These are phyloP conservation scores for Plectosphaerella cucumerina DNA, from an alignment of 2,329 filamentous ascomycete species.

Conservation along the genomic window DNA sequence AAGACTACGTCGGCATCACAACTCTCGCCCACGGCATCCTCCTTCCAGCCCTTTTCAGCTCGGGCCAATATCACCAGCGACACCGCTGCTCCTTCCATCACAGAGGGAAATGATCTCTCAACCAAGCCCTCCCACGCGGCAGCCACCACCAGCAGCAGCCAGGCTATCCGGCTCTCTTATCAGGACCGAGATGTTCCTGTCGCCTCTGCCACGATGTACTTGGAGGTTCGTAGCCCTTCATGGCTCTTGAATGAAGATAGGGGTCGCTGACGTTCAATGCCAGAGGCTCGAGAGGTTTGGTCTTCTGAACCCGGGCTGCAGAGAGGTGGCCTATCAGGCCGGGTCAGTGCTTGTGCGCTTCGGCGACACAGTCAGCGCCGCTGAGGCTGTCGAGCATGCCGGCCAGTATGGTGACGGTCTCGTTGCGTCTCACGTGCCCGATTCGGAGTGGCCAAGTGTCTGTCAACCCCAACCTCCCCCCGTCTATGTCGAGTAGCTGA, in stretches of 20 bases:
- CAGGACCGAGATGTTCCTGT: conserved; percentile 12
- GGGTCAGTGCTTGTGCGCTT: conserved; percentile 52
- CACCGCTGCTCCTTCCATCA: too few species aligned
- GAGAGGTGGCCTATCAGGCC: conserved; percentile 23
- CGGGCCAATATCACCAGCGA: too few species aligned
- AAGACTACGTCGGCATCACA: conserved; percentile 26
- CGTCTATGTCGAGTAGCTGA: too few species aligned
- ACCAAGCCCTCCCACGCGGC: too few species aligned
- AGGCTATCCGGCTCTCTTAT: conserved; percentile 6
- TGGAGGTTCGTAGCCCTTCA: conserved; percentile 37
- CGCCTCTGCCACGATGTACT: conserved; percentile 36
- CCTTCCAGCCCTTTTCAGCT: conserved; percentile 47
- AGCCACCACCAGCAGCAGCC: neutral
- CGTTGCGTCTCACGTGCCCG: conserved; percentile 39
- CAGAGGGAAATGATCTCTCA: too few species aligned
- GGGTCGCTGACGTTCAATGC: neutral
- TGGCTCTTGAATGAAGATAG: neutral
- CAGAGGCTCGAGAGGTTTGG: conserved; percentile 20
- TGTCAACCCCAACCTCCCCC: neutral
- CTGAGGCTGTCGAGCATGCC: conserved; percentile 42
- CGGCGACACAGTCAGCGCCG: conserved; percentile 57
- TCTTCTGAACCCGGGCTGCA: conserved; percentile 29
- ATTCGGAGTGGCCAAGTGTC: conserved; percentile 39
- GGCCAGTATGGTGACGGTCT: conserved; percentile 39
- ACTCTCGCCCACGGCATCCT: conserved; percentile 60